Percentiles rank a stretch among this genome's conserved stretches.
phyloP scores from a whole-genome alignment of 108 stramenopile genomes.

The Skeletonema marinoi region DNA sequence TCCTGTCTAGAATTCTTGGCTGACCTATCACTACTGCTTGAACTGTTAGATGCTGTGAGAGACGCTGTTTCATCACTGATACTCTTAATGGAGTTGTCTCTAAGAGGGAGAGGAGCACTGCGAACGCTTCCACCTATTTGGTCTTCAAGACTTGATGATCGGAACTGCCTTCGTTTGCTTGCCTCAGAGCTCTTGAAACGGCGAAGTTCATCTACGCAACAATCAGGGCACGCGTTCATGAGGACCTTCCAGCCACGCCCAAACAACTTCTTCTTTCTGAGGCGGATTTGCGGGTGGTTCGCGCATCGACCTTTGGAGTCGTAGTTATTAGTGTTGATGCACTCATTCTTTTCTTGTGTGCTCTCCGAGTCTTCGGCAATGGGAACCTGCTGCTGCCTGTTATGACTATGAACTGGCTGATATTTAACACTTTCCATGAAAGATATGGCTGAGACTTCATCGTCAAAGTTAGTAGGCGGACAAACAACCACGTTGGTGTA shows the following conservation, averaged over 20 bases:
- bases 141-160: neutral
- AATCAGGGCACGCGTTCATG: slow-evolving; percentile 49
- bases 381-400: neutral
- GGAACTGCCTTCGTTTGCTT: neutral
- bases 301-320: slow-evolving; percentile 42
- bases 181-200: slow-evolving; percentile 14
- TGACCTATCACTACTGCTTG: neutral
- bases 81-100: neutral
- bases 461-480: slow-evolving; percentile 9
- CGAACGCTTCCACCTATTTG: neutral
- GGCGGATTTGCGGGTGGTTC: slow-evolving; percentile 37
- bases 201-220: slow-evolving; percentile 42
- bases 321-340: slow-evolving; percentile 33
- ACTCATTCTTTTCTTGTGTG: neutral
- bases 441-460: slow-evolving; percentile 30
- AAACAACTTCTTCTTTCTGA: slow-evolving; percentile 49
- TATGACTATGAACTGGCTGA: neutral
- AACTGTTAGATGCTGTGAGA: neutral
- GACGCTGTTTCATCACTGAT: neutral
- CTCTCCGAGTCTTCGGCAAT: neutral
- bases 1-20: slow-evolving; percentile 14
- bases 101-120: neutral
- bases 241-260: slow-evolving; percentile 49
- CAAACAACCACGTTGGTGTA: neutral
- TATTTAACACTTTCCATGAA: slow-evolving; percentile 17